A percentile compares a stretch with the other conserved stretches of the same genome.
Evolutionary conservation across 2,329 filamentous ascomycete genomes (phyloP).

Genomic region (Beauveria sp.): DNA sequence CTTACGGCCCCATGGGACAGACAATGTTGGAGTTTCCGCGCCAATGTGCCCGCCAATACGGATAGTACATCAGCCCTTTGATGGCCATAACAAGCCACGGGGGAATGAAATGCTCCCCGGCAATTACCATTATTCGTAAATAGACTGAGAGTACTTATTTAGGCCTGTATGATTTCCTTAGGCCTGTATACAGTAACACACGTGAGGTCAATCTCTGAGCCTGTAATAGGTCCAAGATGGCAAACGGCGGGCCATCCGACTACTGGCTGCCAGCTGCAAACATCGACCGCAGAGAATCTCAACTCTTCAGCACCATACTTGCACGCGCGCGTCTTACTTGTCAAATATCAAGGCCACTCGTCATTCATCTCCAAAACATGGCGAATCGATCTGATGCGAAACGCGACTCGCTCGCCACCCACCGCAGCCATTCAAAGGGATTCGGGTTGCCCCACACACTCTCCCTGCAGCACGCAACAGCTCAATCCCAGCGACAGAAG

Average conservation of each 20-base stretch:
- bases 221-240: background rate
- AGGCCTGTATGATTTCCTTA: too few species aligned
- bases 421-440: background rate
- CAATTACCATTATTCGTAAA: too few species aligned
- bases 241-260: background rate
- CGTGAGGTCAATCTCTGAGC: background rate
- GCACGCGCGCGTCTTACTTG: background rate
- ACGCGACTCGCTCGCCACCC: background rate
- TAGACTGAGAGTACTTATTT: too few species aligned
- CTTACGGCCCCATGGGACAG: too few species aligned
- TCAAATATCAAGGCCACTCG: background rate
- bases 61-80: too few species aligned
- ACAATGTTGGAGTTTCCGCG: too few species aligned
- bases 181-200: too few species aligned
- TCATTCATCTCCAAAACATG: background rate
- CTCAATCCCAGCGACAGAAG: background rate
- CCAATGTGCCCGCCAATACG: too few species aligned
- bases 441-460: background rate
- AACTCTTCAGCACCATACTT: background rate
- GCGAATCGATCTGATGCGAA: conserved; percentile 2
- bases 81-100: too few species aligned
- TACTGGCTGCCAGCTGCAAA: background rate
- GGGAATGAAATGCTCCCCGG: too few species aligned
- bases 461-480: background rate
- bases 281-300: background rate